Evolutionary conservation across 2,329 filamentous ascomycete genomes (phyloP), one percentile per base, ranked within the genome.

Genomic region (Furcasterigmium furcatum): DNA sequence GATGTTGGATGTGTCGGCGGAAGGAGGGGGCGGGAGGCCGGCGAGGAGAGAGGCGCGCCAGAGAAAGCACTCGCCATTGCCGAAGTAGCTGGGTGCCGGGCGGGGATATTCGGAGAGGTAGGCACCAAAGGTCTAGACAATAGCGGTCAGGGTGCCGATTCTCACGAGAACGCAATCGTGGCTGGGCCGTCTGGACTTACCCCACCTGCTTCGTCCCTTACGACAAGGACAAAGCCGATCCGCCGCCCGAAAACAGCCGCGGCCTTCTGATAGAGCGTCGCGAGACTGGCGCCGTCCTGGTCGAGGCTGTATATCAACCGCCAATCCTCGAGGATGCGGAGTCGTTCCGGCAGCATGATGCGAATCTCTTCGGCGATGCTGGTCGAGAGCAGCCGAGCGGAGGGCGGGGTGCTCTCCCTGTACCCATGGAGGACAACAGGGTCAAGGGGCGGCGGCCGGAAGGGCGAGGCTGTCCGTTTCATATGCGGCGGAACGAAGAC

Each of bases 361-460:
- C 94, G 80, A 46, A 97, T 96, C 71, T 97, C 94, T 68, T 97
- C 94, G 3, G 92, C 94, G 24, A 97, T 72, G 10, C 83, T 78
- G 41, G 74, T 72, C 16, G 78, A 85, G 46, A 99, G 74, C 44
- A 97, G 72, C 53, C 81, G 79, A 39, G 82, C 83, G 29, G 74
- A 76, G 16, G 68, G 56, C 16, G 74, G 69, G 4, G 85, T 90
- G 56, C 74, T 76, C 2, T 73, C 68, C 47, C 74, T 72, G 65
- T 85, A 89, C 30, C 87, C 87, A 19, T 72, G 67, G 29, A 97
- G 76, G 5, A 77, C 73, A 19, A 97, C 69, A 0, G 92, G 89
- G 46, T 92, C 91, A 41, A 97, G 79, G 0, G 91, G 91, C 10
- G 92, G 92, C 2, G 91, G 90, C 55, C 91, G 87, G 64, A 95